Percentiles rank a stretch among this genome's conserved stretches.
Evolutionary conservation across 169 alveolate genomes (phyloP).

Genomic region (Cystoisospora suis): DNA sequence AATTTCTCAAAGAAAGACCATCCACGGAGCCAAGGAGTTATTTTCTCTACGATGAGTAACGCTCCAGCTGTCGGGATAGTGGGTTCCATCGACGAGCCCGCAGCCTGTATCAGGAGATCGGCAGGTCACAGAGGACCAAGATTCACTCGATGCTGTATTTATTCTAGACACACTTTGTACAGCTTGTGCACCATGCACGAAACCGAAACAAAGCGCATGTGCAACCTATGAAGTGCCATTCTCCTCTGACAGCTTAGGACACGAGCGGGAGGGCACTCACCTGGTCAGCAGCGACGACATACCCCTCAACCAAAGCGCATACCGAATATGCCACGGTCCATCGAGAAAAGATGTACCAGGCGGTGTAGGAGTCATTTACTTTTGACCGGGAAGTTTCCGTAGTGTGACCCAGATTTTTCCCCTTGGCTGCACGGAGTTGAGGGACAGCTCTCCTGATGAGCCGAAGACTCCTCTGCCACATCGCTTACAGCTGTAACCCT

Average conservation of each 20-base stretch:
- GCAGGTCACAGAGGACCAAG: neutral
- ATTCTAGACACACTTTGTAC: neutral
- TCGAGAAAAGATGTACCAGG: neutral
- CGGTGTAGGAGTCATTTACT: neutral
- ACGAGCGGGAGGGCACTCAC: neutral
- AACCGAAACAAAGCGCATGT: too few relatives aligned
- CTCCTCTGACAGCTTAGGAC: too few relatives aligned
- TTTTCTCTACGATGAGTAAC: neutral
- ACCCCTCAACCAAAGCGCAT: neutral
- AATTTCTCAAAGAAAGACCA: neutral
- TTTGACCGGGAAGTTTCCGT: too few relatives aligned
- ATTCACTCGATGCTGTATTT: neutral
- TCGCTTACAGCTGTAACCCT: too few relatives aligned
- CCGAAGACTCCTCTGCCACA: too few relatives aligned
- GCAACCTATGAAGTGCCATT: too few relatives aligned
- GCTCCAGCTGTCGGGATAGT: neutral
- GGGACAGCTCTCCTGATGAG: too few relatives aligned
- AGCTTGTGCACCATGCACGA: neutral
- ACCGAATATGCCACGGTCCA: neutral
- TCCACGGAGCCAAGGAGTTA: neutral
- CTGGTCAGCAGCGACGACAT: neutral
- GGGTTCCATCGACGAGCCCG: constrained; percentile 21
- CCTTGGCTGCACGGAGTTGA: too few relatives aligned
- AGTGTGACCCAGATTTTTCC: too few relatives aligned
- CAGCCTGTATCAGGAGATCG: too few relatives aligned